Evolutionary conservation across 1,284 basidiomycete genomes (phyloP), one percentile per base, ranked within the genome.

Genomic region (Leccinum solheimii): DNA sequence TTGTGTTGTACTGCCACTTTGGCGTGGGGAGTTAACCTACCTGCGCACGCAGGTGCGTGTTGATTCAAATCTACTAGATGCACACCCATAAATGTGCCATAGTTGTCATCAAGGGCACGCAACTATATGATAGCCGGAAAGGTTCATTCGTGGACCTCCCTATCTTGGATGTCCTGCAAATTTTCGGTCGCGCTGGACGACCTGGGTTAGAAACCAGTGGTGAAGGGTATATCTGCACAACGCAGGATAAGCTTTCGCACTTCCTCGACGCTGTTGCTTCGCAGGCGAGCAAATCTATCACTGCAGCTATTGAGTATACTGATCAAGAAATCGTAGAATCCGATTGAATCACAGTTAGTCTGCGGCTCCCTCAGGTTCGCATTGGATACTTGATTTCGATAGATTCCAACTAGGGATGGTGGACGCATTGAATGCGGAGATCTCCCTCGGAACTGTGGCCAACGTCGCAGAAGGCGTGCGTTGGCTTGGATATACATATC

Each of bases 1-100:
- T 81, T 99, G 10, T 98, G 95, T 77, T 99, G 97, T 80, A 99
- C 97, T 3, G 95, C 97, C 2, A 99, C 97, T 0, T 82, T 99
- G 36, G 97, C 97, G 1, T 99, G 97, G 97, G 97, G 97, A 81
- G 97, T 99, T 70, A 99, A 99, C 76, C 80, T 99, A 69, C 97
- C 97, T 45, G 97, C 97, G 5, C 98, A 99, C 77, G 97, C 97
- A 60, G 94, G 91, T 91, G 65, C 64, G 79, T 71, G 43, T n/a
- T 55, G 21, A 59, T 56, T 48, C 55, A 64, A 59, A 56, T 56
- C 57, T 56, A 19, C 48, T 56, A 21, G 21, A 58, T 62, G 59
- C 13, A 62, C 30, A 23, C 62, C 57, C 26, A 72, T 63, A 64
- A 57, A 49, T 21, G 32, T 54, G 34, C 36, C 59, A 40, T 59